Evolutionary conservation across 805 yeast species (phyloP).

Genomic region (Nakazawaea wyomingensis): DNA sequence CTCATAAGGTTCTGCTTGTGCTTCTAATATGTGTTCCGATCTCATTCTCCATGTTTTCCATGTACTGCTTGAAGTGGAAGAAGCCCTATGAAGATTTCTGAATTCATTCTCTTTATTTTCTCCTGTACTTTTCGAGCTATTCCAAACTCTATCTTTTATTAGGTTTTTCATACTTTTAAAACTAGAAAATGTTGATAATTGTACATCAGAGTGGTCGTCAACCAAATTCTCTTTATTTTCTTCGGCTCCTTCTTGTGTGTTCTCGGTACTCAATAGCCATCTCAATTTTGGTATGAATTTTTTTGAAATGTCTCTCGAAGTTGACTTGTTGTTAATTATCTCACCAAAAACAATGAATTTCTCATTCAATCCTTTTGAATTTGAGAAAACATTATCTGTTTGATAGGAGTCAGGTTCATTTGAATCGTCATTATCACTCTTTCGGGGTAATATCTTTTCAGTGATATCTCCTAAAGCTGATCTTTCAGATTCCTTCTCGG

Average conservation of each 20-base stretch:
- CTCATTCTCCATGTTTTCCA: constrained; percentile 3
- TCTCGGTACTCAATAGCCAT: background rate
- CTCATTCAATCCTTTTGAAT: background rate
- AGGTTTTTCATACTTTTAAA: background rate
- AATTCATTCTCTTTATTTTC: constrained; percentile 5
- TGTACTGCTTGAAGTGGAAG: background rate
- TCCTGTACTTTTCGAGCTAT: background rate
- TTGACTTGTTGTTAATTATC: background rate
- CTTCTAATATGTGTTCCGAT: background rate
- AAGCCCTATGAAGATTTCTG: background rate
- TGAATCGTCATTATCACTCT: background rate
- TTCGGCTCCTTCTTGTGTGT: background rate
- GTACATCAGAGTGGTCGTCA: background rate
- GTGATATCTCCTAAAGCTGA: background rate
- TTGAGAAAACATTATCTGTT: too few species aligned
- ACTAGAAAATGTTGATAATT: background rate
- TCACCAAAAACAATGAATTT: background rate
- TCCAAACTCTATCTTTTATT: background rate
- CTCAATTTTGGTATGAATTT: background rate
- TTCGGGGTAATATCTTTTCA: background rate
- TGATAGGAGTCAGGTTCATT: too few species aligned
- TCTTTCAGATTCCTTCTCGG: too few species aligned
- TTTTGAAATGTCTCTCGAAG: background rate
- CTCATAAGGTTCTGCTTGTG: background rate
- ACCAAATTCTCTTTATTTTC: background rate